These are phyloP conservation scores for Boechera retrofracta DNA, from an alignment of 345 rosid species.

Conservation along the genomic window DNA sequence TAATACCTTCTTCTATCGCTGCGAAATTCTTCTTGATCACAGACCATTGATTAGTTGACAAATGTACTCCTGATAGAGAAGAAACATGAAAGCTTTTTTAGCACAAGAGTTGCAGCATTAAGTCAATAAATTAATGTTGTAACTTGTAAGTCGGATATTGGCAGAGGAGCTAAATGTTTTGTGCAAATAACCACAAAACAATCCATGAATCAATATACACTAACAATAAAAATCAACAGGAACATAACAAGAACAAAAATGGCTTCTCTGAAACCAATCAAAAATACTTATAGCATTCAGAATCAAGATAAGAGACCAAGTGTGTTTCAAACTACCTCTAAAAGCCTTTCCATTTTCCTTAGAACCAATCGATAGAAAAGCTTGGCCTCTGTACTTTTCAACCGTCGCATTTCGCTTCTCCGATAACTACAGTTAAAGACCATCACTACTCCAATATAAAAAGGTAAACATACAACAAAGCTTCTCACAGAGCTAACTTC, in stretches of 20 bases:
- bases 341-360: slow-evolving; percentile 52
- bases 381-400: slow-evolving; percentile 55
- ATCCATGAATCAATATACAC: background rate
- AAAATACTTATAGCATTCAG: background rate
- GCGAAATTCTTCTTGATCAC: slow-evolving; percentile 55
- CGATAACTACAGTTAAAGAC: slow-evolving; percentile 59
- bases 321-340: slow-evolving; percentile 51
- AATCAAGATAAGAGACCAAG: slow-evolving; percentile 4
- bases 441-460: background rate
- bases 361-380: slow-evolving; percentile 57
- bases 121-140: background rate
- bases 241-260: background rate
- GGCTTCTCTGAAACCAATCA: background rate
- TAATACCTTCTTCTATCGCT: slow-evolving; percentile 64
- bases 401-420: slow-evolving; percentile 57
- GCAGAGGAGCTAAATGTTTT: background rate
- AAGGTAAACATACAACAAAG: background rate
- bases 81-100: slow-evolving; percentile 26
- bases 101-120: slow-evolving; percentile 14
- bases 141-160: too few relatives aligned
- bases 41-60: slow-evolving; percentile 64
- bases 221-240: background rate
- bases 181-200: background rate
- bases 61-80: slow-evolving; percentile 57
- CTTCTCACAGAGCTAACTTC: background rate